Percentiles rank a stretch among this genome's conserved stretches.
Evolutionary conservation across 352 stramenopile genomes (phyloP).

Genomic region (Thalassiosira mediterranea): DNA sequence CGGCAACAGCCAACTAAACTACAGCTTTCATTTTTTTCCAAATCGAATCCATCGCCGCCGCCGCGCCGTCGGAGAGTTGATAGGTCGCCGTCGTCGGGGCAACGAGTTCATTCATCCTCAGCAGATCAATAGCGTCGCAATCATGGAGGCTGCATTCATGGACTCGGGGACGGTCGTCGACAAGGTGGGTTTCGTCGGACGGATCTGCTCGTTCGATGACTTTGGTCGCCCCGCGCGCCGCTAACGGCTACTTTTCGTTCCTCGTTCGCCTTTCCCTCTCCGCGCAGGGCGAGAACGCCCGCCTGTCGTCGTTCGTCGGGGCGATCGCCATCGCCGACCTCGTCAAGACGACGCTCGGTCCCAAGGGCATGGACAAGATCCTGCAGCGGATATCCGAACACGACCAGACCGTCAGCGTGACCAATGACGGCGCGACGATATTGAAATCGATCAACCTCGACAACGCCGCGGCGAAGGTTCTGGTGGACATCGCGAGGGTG

Average conservation of each 20-base stretch:
- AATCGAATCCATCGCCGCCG: no score
- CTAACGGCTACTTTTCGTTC: conserved; percentile 17
- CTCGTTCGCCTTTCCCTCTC: conserved; percentile 1
- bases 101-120: background rate
- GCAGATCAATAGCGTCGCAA: conserved; percentile 26
- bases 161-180: conserved; percentile 74
- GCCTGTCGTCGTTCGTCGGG: conserved; percentile 98
- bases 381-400: conserved; percentile 91
- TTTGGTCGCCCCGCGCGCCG: background rate
- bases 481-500: conserved; percentile 98
- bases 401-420: conserved; percentile 87
- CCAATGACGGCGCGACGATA: conserved; percentile 99
- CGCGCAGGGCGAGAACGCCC: conserved; percentile 95
- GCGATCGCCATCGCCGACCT: conserved; percentile 99
- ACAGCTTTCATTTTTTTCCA: no score
- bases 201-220: background rate
- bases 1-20: no score
- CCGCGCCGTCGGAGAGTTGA: no score
- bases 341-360: conserved; percentile 98
- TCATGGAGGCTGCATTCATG: conserved; percentile 81
- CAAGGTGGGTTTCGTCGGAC: conserved; percentile 63
- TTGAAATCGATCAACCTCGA: conserved; percentile 96
- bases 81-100: no score
- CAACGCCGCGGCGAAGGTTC: conserved; percentile 97
- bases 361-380: conserved; percentile 99